Conservation (phyloP, 441 rosid genomes). For the Brassica balearica region DNA sequence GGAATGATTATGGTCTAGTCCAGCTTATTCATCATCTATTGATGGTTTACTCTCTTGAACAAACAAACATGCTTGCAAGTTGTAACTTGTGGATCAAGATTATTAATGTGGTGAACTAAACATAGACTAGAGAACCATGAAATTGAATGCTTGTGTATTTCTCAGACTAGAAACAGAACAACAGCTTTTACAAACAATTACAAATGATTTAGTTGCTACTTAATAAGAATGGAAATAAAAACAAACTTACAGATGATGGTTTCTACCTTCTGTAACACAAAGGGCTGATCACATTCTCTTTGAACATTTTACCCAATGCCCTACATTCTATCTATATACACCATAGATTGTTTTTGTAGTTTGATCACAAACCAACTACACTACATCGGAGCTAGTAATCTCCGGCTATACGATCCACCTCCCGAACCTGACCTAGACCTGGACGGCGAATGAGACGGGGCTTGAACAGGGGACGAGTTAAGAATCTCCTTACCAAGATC, state of each 20-base stretch:
- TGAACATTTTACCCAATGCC: slow-evolving; percentile 24
- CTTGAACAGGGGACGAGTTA: slow-evolving; percentile 58
- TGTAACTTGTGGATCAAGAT: slow-evolving; percentile 5
- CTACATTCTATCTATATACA: slow-evolving; percentile 39
- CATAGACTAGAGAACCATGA: not conserved
- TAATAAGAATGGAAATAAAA: slow-evolving; percentile 29
- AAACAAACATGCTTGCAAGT: not conserved
- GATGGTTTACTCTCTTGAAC: slow-evolving; percentile 21
- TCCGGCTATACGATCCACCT: slow-evolving; percentile 44
- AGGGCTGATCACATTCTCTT: slow-evolving; percentile 26
- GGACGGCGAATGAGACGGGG: slow-evolving; percentile 32
- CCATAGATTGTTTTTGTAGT: slow-evolving; percentile 25
- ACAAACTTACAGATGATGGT: slow-evolving; percentile 26
- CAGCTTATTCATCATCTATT: slow-evolving; percentile 22
- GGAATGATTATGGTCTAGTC: slow-evolving; percentile 17
- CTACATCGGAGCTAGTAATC: slow-evolving; percentile 44
- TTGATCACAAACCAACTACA: slow-evolving; percentile 23
- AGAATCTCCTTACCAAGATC: slow-evolving; percentile 90
- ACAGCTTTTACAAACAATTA: slow-evolving; percentile 30
- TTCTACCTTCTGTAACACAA: slow-evolving; percentile 31
- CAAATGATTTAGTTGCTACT: slow-evolving; percentile 14
- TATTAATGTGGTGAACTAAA: slow-evolving; percentile 2
- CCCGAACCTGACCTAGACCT: slow-evolving; percentile 37
- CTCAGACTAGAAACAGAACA: slow-evolving; percentile 11
- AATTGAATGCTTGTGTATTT: not conserved